phyloP scores from a whole-genome alignment of 208 protist species.

The Wallacemonas sp. region DNA sequence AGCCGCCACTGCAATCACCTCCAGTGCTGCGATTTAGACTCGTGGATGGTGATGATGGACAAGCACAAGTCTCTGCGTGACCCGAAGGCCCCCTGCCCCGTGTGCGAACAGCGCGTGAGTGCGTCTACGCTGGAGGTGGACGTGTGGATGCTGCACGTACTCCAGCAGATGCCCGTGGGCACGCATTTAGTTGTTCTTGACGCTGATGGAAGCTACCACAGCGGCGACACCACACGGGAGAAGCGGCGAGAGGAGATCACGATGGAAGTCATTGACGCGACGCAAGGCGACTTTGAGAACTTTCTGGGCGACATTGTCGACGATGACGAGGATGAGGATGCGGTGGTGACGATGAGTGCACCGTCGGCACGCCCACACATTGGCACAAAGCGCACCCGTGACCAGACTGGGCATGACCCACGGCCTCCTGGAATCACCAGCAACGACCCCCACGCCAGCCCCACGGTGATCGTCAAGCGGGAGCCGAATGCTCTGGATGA shows the following conservation, averaged over 20 bases:
- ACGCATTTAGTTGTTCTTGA: constrained; percentile 83
- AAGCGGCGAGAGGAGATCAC: constrained; percentile 54
- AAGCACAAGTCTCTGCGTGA: constrained; percentile 84
- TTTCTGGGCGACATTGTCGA: constrained; percentile 52
- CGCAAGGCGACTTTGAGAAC: constrained; percentile 58
- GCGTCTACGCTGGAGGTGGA: constrained; percentile 84
- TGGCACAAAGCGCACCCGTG: neutral
- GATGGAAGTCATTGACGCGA: constrained; percentile 67
- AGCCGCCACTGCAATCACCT: constrained; percentile 80
- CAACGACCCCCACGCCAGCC: neutral
- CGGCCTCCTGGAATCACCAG: neutral
- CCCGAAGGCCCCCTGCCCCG: constrained; percentile 77
- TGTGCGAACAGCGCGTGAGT: constrained; percentile 76
- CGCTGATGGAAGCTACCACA: constrained; percentile 71
- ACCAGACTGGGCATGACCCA: neutral
- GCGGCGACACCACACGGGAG: constrained; percentile 66
- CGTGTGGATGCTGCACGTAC: constrained; percentile 73
- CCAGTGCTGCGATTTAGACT: constrained; percentile 91
- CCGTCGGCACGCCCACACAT: neutral
- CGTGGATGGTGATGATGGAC: constrained; percentile 81
- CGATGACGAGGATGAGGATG: constrained; percentile 37
- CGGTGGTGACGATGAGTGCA: neutral
- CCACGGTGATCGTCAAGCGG: constrained; percentile 14
- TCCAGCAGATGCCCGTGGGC: constrained; percentile 68
- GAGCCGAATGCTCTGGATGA: too few relatives aligned